Evolutionary conservation across 2,329 filamentous ascomycete genomes (phyloP).

Genomic region (Rachicladosporium sp.): DNA sequence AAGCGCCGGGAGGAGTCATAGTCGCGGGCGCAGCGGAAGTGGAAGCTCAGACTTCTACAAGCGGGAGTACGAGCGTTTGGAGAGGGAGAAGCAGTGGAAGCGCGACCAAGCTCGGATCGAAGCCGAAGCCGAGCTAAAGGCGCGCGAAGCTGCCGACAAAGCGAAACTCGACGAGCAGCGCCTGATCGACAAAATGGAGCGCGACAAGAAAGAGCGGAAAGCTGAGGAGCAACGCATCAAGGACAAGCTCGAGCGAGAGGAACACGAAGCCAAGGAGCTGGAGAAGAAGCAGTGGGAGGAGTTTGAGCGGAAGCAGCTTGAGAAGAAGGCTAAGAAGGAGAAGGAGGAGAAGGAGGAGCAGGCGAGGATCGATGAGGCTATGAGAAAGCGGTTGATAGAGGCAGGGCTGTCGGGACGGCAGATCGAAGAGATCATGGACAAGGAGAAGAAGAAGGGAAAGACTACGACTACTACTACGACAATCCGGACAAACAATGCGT

Average conservation of each 20-base stretch:
- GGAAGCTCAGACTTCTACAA: constrained; percentile 15
- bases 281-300: constrained; percentile 32
- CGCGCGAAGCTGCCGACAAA: constrained; percentile 22
- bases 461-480: constrained; percentile 12
- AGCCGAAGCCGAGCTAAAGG: constrained; percentile 18
- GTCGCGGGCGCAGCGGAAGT: constrained; percentile 20
- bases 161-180: constrained; percentile 29
- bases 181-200: constrained; percentile 25
- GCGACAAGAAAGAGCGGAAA: constrained; percentile 27
- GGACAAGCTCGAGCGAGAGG: constrained; percentile 13
- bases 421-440: constrained; percentile 36
- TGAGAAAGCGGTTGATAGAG: constrained; percentile 32
- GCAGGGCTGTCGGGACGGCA: constrained; percentile 36
- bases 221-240: constrained; percentile 25
- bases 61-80: constrained; percentile 22
- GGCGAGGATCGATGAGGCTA: constrained; percentile 30
- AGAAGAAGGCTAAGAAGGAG: constrained; percentile 30
- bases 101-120: constrained; percentile 26
- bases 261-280: constrained; percentile 13
- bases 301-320: constrained; percentile 28
- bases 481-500: constrained; percentile 4
- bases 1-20: constrained; percentile 13
- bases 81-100: constrained; percentile 24
- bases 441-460: constrained; percentile 30
- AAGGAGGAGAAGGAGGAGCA: constrained; percentile 27